Conservation (phyloP, 345 rosid genomes). For the Citropsis articulata region DNA sequence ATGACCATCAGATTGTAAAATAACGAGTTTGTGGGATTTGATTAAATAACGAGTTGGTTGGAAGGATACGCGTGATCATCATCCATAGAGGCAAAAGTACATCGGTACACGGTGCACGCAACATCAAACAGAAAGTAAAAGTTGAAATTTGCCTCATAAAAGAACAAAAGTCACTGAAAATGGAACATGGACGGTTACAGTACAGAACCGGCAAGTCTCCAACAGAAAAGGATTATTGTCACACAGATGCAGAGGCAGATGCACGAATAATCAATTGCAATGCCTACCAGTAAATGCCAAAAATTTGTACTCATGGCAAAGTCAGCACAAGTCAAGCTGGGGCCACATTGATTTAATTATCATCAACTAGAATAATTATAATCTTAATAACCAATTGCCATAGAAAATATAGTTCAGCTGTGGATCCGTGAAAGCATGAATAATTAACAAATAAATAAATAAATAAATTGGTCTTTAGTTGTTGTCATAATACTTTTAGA, state of each 20-base stretch:
- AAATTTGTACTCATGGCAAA: not conserved
- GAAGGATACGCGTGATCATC: not conserved
- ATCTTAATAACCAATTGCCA: not conserved
- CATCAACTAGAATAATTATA: not conserved
- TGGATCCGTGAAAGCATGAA: no score
- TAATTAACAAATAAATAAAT: no score
- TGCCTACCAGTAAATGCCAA: not conserved
- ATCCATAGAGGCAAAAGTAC: not conserved
- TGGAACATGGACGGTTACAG: not conserved
- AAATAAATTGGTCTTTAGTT: not conserved
- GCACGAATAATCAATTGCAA: not conserved
- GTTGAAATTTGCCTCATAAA: not conserved
- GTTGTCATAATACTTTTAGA: not conserved
- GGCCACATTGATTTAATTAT: not conserved
- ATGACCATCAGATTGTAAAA: not conserved
- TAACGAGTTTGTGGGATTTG: not conserved
- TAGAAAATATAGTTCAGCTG: not conserved
- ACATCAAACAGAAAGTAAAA: not conserved
- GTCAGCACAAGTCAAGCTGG: not conserved
- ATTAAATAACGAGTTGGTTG: not conserved
- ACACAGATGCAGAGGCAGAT: not conserved
- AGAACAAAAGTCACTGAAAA: not conserved
- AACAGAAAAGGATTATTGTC: not conserved
- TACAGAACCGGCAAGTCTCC: not conserved
- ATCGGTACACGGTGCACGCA: fast-evolving